Evolutionary conservation across 1,139 yeast genomes (phyloP).

Genomic region (Suhomyces maxii): DNA sequence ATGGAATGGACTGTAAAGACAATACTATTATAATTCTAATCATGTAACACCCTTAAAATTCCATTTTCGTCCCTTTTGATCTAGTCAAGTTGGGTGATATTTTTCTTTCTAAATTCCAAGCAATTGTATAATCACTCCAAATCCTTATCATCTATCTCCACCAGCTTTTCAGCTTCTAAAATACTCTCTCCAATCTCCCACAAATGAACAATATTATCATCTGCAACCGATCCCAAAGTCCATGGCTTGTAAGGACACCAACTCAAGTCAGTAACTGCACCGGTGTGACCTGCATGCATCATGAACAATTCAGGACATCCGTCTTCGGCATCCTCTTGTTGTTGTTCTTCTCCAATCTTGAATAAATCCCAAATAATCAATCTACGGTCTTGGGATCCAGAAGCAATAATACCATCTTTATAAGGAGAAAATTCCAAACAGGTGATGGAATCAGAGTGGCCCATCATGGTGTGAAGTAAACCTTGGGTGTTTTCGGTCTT

Average conservation of each 20-base stretch:
- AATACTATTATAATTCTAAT: too few relatives aligned
- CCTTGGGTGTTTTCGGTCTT: conserved; percentile 23
- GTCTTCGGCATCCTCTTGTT: conserved; percentile 75
- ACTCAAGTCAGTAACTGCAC: conserved; percentile 68
- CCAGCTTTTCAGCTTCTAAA: conserved; percentile 36
- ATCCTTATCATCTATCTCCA: conserved; percentile 20
- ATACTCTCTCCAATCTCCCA: conserved; percentile 67
- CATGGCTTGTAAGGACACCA: conserved; percentile 72
- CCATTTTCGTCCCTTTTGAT: too few relatives aligned
- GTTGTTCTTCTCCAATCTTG: conserved; percentile 77
- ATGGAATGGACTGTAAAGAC: too few relatives aligned
- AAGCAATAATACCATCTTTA: conserved; percentile 68
- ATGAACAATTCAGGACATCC: conserved; percentile 79
- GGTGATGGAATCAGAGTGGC: conserved; percentile 71
- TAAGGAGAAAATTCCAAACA: conserved; percentile 71
- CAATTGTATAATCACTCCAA: conserved; percentile 18
- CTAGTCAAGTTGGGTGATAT: too few relatives aligned
- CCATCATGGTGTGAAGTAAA: conserved; percentile 68
- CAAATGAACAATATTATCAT: conserved; percentile 73
- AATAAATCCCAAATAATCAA: conserved; percentile 72
- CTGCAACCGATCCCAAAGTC: conserved; percentile 73
- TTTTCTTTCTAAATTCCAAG: not conserved
- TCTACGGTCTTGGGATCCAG: conserved; percentile 72
- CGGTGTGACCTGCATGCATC: conserved; percentile 89
- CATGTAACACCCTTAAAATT: too few relatives aligned